These are phyloP conservation scores for Metarhizium album DNA, from an alignment of 2,329 filamentous ascomycete genomes.

Conservation along the genomic window DNA sequence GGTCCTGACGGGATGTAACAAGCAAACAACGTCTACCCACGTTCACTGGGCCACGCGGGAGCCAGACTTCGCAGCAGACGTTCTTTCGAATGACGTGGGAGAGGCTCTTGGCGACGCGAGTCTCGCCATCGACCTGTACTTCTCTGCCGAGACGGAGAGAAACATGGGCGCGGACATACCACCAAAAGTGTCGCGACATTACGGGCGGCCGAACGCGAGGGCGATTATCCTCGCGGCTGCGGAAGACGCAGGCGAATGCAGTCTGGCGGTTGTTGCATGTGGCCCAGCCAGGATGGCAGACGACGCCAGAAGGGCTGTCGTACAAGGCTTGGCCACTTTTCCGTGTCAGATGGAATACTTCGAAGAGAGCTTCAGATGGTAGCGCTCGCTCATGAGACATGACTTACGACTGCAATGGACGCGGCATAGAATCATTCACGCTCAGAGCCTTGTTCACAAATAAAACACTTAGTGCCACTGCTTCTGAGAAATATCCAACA, in stretches of 20 bases:
- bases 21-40: slow-evolving; percentile 15
- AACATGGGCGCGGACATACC: slow-evolving; percentile 9
- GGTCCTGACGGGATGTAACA: slow-evolving; percentile 11
- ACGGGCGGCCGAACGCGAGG: slow-evolving; percentile 23
- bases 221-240: slow-evolving; percentile 20
- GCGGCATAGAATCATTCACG: neutral
- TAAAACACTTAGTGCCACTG: neutral
- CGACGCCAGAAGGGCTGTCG: slow-evolving; percentile 27
- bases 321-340: slow-evolving; percentile 17
- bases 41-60: slow-evolving; percentile 35
- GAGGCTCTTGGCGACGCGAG: slow-evolving; percentile 17
- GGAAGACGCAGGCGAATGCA: slow-evolving; percentile 11
- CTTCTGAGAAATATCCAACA: neutral
- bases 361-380: slow-evolving; percentile 10
- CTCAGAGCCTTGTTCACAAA: neutral
- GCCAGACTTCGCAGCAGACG: slow-evolving; percentile 23
- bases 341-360: slow-evolving; percentile 10
- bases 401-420: neutral
- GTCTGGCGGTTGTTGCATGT: slow-evolving; percentile 32
- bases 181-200: slow-evolving; percentile 9
- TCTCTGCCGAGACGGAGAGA: slow-evolving; percentile 16
- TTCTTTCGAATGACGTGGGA: slow-evolving; percentile 23
- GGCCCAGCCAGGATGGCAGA: slow-evolving; percentile 35
- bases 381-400: slow-evolving; percentile 2
- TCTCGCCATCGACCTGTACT: slow-evolving; percentile 25